A percentile compares a stretch with the other conserved stretches of the same genome.
phyloP scores from a whole-genome alignment of 176 grass and related monocot species.

The Hordeum marinum region DNA sequence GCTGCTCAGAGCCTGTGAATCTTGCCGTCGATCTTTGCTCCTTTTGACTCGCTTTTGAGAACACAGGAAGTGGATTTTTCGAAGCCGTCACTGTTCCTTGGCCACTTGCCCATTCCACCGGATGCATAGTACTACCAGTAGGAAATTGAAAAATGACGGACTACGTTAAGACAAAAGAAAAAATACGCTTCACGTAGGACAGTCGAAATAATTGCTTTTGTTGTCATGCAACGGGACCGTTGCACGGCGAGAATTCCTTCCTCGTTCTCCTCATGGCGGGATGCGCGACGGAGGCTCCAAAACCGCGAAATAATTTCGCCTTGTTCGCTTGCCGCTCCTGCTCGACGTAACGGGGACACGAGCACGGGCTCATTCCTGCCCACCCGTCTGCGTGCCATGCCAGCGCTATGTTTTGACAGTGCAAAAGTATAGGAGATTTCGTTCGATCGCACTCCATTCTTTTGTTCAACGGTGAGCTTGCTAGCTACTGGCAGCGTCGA shows the following conservation, averaged over 20 bases:
- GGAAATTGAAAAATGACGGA: background rate
- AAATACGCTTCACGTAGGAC: background rate
- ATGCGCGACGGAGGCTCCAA: slow-evolving; percentile 1
- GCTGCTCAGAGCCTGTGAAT: slow-evolving; percentile 19
- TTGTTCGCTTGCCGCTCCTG: slow-evolving; percentile 19
- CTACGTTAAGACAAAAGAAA: background rate
- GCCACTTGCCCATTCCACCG: background rate
- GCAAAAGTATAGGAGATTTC: background rate
- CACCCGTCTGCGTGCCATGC: background rate
- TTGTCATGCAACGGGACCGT: slow-evolving; percentile 1
- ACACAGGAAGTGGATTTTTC: background rate
- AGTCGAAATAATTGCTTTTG: background rate
- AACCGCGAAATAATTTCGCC: background rate
- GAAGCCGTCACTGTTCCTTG: background rate
- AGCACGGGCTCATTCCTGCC: background rate
- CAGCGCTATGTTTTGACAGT: background rate
- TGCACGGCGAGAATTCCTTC: background rate
- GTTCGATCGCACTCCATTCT: background rate
- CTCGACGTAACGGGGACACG: slow-evolving; percentile 1
- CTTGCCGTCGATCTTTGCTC: background rate
- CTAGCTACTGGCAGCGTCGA: background rate
- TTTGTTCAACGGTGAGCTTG: background rate
- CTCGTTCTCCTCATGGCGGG: background rate
- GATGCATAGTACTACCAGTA: too few species aligned
- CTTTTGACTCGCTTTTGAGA: background rate